Base-by-base conservation (phyloP, 345 rosid genomes). In the Corymbia maculata region DNA sequence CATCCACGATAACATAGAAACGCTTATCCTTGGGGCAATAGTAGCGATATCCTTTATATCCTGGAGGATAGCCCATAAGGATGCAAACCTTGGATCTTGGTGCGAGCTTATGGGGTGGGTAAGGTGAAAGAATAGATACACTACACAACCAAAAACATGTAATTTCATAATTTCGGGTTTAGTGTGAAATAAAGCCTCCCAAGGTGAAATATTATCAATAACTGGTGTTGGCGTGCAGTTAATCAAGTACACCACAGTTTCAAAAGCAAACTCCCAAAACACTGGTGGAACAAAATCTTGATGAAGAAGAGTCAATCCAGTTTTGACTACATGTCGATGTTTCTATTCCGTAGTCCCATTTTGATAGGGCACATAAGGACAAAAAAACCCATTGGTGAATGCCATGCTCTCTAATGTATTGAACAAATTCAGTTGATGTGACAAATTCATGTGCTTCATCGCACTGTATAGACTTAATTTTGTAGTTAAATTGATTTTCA, bases 261-360 rank as follows among this genome's bases (percentile, higher is more conserved):
- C 66, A 26, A 59, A 59, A 59, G 66, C 66, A 59, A 59, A 59
- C 30, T 59, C 1, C 2, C 0, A 0, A 59, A 59, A 26, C 30
- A 59, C 0, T 11, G 1, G 66, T 59, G 30, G 66, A 59, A n/a
- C 1, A 11, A 3, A 59, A 59, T 3, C 66, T 59, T 59, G 66
- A 11, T 11, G 15, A 26, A 59, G 66, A 59, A 59, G 30, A 59
- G 66, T 26, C 0, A 59, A 59, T 59, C 30, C 0, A 59, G 1
- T 59, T 0, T 11, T 12, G 13, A 59, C 66, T 26, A 59, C 26
- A 59, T 59, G 66, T 59, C 66, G 4, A 59, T 59, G 30, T 59
- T 59, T 59, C 14, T 7, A 26, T 59, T 59, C 0, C 28, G 0
- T 0, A 26, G 28, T 59, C 7, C 15, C 3, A 1, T 59, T 26